Evolutionary conservation across 2,329 filamentous ascomycete genomes (phyloP), one percentile per base, ranked within the genome.

Genomic region (Penicillium sp.): DNA sequence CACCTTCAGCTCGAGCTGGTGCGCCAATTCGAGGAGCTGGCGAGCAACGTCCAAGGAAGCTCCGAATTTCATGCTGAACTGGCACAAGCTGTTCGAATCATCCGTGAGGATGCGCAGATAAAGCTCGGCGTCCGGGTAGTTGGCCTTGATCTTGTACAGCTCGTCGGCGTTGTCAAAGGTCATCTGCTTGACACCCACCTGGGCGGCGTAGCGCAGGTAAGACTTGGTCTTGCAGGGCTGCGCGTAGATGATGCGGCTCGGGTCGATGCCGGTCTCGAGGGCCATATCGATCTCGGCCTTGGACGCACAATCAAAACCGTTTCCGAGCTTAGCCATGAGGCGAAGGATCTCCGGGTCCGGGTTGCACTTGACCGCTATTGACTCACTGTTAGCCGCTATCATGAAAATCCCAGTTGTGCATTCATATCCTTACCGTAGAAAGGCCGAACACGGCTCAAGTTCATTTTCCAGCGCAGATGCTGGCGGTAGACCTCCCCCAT

Each of bases 211-310:
- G 66, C 90, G 88, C 55, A 98, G 79, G 71, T 96, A 97, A 42
- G 91, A 96, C 75, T 93, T 95, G 64, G 93, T 98, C 83, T 98
- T 98, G 86, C 93, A 97, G 49, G 93, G 93, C 75, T 98, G 93
- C 43, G 93, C 93, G 67, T 97, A 98, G 74, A 98, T 96, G 77
- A 98, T 94, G 69, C 91, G 89, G 58, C 83, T 81, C 12, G 93
- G 87, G 65, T 87, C 84, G 59, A 95, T 79, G 61, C 89, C 90
- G 69, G 90, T 80, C 64, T 79, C 77, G 46, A 97, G 78, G 54
- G 96, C 86, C 70, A 90, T 83, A 70, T 98, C 90, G 62, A 98
- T 96, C 75, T 98, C 93, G 57, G 84, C 79, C 80, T 97, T 97
- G 72, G 91, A 97, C 56, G 93, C 93, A 72, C 93, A 98, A 73